phyloP scores from a whole-genome alignment of 2,329 filamentous ascomycete species.

The Trichoderma sp. region DNA sequence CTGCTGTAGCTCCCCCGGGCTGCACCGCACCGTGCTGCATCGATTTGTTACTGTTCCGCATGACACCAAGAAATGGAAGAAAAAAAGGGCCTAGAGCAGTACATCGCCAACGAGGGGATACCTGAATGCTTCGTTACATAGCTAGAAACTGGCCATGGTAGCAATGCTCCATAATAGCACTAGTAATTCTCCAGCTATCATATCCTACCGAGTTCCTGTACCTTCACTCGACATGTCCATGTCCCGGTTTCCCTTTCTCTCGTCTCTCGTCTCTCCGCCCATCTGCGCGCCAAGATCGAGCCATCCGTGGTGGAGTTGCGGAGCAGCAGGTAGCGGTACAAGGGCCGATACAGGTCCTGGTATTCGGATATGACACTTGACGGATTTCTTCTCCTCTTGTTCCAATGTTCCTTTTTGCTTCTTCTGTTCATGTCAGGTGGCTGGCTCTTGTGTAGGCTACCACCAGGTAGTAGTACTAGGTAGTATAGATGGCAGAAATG shows the following conservation, averaged over 20 bases:
- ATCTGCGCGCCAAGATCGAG: not conserved
- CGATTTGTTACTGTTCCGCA: not conserved
- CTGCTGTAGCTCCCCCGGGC: slow-evolving; percentile 3
- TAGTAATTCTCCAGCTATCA: no score
- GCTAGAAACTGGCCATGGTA: not conserved
- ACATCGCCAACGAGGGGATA: not conserved
- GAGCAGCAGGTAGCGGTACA: slow-evolving; percentile 1
- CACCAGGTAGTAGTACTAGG: no score
- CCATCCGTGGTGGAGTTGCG: slow-evolving; percentile 11
- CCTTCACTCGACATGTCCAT: not conserved
- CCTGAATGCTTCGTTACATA: not conserved
- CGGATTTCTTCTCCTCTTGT: not conserved
- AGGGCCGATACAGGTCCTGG: not conserved
- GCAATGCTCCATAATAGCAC: no score
- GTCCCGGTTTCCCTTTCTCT: not conserved
- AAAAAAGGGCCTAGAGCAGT: no score
- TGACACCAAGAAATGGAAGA: slow-evolving; percentile 8
- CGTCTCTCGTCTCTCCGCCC: not conserved
- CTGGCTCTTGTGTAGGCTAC: no score
- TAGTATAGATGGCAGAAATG: not conserved
- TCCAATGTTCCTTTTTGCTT: not conserved
- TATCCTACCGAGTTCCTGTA: not conserved
- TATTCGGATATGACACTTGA: not conserved
- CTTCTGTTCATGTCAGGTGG: not conserved
- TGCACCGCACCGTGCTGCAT: not conserved